A percentile compares a stretch with the other conserved stretches of the same genome.
Evolutionary conservation across 768 basidiomycete genomes (phyloP).

Genomic region (Agaricus blazei): DNA sequence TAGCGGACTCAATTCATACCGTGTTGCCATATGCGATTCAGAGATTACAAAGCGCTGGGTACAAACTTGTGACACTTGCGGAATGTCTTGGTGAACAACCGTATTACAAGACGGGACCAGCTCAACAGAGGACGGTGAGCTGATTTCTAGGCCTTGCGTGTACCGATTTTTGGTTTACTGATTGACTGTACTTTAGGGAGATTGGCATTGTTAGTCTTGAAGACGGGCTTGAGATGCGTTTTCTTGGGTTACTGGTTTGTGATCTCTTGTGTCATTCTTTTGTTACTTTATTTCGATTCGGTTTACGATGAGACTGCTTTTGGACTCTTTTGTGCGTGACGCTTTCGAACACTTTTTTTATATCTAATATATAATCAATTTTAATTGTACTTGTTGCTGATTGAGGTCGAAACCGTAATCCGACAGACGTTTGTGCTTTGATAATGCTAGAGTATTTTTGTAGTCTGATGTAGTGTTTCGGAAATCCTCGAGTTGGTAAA

Average conservation of each 20-base stretch:
- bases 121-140: constrained; percentile 25
- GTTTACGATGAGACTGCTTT: too few species aligned
- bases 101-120: constrained; percentile 14
- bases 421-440: too few species aligned
- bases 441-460: too few species aligned
- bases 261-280: too few species aligned
- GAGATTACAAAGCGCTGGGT: constrained; percentile 10
- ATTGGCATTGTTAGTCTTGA: constrained; percentile 2
- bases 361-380: too few species aligned
- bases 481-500: too few species aligned
- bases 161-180: background rate
- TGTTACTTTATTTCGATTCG: too few species aligned
- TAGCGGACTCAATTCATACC: background rate
- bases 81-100: constrained; percentile 13
- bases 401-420: too few species aligned
- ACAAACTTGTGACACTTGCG: constrained; percentile 13
- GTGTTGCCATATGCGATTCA: constrained; percentile 13
- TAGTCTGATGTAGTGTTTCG: too few species aligned
- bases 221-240: background rate
- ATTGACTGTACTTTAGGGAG: background rate
- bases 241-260: background rate
- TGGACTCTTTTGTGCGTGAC: too few species aligned
- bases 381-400: too few species aligned
- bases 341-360: too few species aligned
- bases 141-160: background rate